Evolutionary conservation across 1,284 basidiomycete genomes (phyloP).

Genomic region (Cronartium ribicola): DNA sequence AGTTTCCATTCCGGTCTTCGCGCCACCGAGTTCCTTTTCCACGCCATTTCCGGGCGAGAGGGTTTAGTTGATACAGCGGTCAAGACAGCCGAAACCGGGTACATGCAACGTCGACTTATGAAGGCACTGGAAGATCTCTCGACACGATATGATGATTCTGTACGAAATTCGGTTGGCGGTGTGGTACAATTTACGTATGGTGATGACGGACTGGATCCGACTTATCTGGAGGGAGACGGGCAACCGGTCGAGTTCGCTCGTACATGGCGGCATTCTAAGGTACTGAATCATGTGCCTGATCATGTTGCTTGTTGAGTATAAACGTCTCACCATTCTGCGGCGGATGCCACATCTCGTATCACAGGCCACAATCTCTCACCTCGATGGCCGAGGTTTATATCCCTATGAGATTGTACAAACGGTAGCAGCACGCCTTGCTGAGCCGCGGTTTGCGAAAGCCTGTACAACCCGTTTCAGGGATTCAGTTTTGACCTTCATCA

Average conservation of each 20-base stretch:
- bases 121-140: conserved; percentile 97
- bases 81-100: conserved; percentile 71
- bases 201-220: conserved; percentile 94
- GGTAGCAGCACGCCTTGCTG: conserved; percentile 63
- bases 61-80: conserved; percentile 84
- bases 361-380: conserved; percentile 53
- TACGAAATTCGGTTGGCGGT: conserved; percentile 88
- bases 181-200: conserved; percentile 98
- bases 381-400: conserved; percentile 62
- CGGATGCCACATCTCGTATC: conserved; percentile 1
- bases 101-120: conserved; percentile 98
- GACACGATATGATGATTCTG: conserved; percentile 94
- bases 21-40: conserved; percentile 96
- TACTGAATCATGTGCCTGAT: conserved; percentile 51
- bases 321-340: not conserved
- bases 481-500: conserved; percentile 71
- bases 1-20: conserved; percentile 89
- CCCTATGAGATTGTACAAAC: conserved; percentile 83
- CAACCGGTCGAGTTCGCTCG: conserved; percentile 84
- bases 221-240: conserved; percentile 81
- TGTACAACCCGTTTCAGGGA: conserved; percentile 68
- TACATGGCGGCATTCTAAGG: conserved; percentile 81
- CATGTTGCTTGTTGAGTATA: not conserved
- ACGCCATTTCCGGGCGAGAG: conserved; percentile 97
- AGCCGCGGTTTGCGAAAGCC: conserved; percentile 59